Evolutionary conservation across 805 yeast genomes (phyloP).

Genomic region (Myxozyma melibiosi): DNA sequence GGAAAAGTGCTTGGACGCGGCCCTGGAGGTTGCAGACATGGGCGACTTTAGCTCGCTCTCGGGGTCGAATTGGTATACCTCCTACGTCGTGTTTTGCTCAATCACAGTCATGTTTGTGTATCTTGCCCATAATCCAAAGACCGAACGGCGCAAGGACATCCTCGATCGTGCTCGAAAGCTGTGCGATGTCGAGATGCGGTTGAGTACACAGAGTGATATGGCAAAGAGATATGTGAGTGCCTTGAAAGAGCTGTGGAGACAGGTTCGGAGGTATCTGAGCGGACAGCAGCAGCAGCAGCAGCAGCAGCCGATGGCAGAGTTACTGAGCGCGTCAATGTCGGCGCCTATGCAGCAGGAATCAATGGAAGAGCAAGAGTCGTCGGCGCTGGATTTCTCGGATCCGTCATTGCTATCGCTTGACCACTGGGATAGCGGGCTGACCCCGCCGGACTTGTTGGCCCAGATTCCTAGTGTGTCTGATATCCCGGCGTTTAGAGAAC

Average conservation of each 20-base stretch:
- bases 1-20: slow-evolving; percentile 23
- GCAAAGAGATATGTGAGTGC: slow-evolving; percentile 25
- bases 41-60: slow-evolving; percentile 11
- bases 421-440: slow-evolving; percentile 1
- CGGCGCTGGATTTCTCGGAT: not conserved
- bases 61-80: slow-evolving; percentile 23
- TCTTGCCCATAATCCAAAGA: slow-evolving; percentile 16
- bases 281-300: not conserved
- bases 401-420: not conserved
- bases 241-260: slow-evolving; percentile 26
- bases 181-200: slow-evolving; percentile 22
- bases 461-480: slow-evolving; percentile 4
- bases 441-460: not conserved
- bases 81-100: slow-evolving; percentile 28
- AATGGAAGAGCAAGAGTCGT: not conserved
- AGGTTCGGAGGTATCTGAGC: slow-evolving; percentile 15
- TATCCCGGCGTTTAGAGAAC: slow-evolving; percentile 1
- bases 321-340: no score
- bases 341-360: no score
- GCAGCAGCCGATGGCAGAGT: not conserved
- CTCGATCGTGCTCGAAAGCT: slow-evolving; percentile 21
- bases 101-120: slow-evolving; percentile 31
- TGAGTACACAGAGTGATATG: slow-evolving; percentile 22
- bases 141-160: not conserved
- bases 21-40: slow-evolving; percentile 21